A percentile compares a stretch with the other conserved stretches of the same genome.
phyloP scores from a whole-genome alignment of 768 basidiomycete species.

The Pisolithus albus region DNA sequence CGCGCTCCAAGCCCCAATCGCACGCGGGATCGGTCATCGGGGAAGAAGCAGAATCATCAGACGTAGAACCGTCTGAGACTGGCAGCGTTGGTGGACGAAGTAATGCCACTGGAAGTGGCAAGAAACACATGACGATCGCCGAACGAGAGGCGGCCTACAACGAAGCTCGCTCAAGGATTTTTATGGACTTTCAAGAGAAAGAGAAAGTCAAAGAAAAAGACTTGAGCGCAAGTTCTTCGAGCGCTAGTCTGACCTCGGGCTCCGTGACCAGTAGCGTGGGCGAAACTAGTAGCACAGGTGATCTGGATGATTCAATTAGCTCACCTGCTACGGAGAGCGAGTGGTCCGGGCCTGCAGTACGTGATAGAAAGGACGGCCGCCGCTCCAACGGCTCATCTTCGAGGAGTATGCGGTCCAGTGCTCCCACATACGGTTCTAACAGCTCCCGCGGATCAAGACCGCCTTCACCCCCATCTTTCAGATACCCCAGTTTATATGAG shows the following conservation, averaged over 20 bases:
- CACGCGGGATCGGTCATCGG: slow-evolving; percentile 66
- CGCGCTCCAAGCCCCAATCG: slow-evolving; percentile 54
- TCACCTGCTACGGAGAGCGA: slow-evolving; percentile 78
- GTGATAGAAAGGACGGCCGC: slow-evolving; percentile 51
- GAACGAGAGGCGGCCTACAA: slow-evolving; percentile 88
- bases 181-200: slow-evolving; percentile 74
- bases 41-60: slow-evolving; percentile 72
- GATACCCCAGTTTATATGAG: slow-evolving; percentile 69
- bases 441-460: slow-evolving; percentile 70
- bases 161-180: slow-evolving; percentile 78
- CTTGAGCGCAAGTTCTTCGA: slow-evolving; percentile 71
- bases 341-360: slow-evolving; percentile 55
- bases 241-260: slow-evolving; percentile 61
- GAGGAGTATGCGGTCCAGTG: slow-evolving; percentile 51
- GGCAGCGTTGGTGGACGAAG: slow-evolving; percentile 71
- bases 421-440: slow-evolving; percentile 43
- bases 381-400: slow-evolving; percentile 54
- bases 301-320: slow-evolving; percentile 61
- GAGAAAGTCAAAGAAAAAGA: slow-evolving; percentile 64
- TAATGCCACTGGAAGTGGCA: slow-evolving; percentile 53
- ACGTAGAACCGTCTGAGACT: slow-evolving; percentile 72
- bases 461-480: slow-evolving; percentile 65
- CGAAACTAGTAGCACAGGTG: slow-evolving; percentile 55
- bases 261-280: slow-evolving; percentile 49
- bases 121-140: slow-evolving; percentile 73